Base-by-base conservation (phyloP, 345 rosid species). In the Salix purpurea region DNA sequence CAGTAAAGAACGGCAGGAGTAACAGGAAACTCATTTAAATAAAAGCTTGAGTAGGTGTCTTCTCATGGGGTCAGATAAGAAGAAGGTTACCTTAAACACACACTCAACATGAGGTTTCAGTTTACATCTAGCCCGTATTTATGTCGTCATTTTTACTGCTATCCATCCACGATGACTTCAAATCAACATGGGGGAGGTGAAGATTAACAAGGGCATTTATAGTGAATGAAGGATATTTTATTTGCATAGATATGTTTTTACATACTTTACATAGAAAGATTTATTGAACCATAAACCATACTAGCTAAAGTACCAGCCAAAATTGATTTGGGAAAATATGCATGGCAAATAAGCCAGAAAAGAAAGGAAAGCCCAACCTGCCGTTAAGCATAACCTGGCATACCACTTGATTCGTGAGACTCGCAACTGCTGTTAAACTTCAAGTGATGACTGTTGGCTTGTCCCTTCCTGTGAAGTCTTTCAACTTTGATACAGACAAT, bases 401-500 rank as follows among this genome's bases (percentile, higher is more conserved):
- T 56, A 52, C 75, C 61, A 72, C 39, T 65, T 18, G 58, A 69
- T 78, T 72, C 60, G 5, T 28, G 52, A 79, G 70, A 69, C 64
- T 7, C 26, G 39, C 16, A 26, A 34, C 11, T 23, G 23, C 18
- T 69, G 36, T 54, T 18, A 48, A 14, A 34, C 72, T 74, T 87
- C 83, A 92, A 81, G 99, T 93, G 84, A 93, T 90, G 79, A 93
- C 98, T n/a, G 95, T 93, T 64, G 97, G 99, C 83, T 88, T 92
- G 87, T 93, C 96, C 88, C 96, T 90, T 71, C 94, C 95, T 19
- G 96, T 89, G 86, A 91, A 96, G 36, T 87, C 96, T 87, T 91
- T 87, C 83, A 96, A 88, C 91, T 90, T 96, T 62, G 99, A 96
- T 78, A 92, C 76, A 7, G 95, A 90, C 69, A 92, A 81, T 28